Evolutionary conservation across 257 asterid genomes (phyloP), one percentile per base, ranked within the genome.

Genomic region (Solanum pennellii): DNA sequence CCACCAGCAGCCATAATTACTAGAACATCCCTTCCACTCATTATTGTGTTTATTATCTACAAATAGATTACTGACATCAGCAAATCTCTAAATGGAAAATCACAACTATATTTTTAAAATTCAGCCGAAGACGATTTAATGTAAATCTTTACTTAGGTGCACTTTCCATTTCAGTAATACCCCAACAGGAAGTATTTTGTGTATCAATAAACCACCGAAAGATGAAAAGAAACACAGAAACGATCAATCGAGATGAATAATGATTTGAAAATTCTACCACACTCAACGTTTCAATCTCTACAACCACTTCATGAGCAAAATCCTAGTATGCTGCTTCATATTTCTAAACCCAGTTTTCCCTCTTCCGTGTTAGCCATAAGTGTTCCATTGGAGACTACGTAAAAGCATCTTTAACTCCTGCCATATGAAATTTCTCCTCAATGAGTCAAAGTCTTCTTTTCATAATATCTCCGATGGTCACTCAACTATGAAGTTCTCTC

Each of bases 1-100:
- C 99, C 99, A 86, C 99, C 98, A 88, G 99, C 99, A 71, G 99
- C 99, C 98, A 95, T 97, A 87, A 97, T 97, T 47, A 97, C 99
- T 74, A 97, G 91, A 88, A 95, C 98, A 88, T 97, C 98, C 91
- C 94, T 95, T 85, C 97, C 92, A 85, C 95, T 91, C 98, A 97
- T 93, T 89, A 93, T 89, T 73, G 98, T 93, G 89, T 97, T 97
- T 75, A 97, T 92, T 72, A 97, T 97, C 99, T 97, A 93, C 66
- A 45, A 27, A 45, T 62, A 79, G 25, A 79, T 79, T 45, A 80
- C 42, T 80, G 68, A 47, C 68, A 47, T 80, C 27, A 80, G 66
- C 37, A 79, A 80, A 47, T 45, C 68, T 47, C 84, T 27, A 45
- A 80, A 45, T 27, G 27, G 68, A 47, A 45, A 47, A 47, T 27